These are phyloP conservation scores for Cyclotella choctawhatcheeana DNA, from an alignment of 108 stramenopile genomes.

Conservation along the genomic window DNA sequence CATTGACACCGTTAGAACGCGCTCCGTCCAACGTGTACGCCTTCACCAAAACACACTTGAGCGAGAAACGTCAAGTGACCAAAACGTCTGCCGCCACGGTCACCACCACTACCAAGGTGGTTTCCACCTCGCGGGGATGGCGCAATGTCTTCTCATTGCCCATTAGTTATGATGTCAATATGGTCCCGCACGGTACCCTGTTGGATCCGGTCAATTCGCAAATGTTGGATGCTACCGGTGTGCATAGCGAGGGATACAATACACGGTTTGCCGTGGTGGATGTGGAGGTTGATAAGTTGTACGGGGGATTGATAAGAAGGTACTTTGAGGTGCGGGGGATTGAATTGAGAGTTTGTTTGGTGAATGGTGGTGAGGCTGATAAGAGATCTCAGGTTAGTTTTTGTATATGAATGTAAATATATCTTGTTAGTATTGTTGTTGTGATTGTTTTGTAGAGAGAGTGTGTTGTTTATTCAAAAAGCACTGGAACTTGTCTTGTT, in stretches of 20 bases:
- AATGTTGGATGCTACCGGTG: constrained; percentile 80
- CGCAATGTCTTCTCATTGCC: constrained; percentile 87
- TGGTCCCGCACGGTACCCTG: constrained; percentile 82
- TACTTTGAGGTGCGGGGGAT: constrained; percentile 79
- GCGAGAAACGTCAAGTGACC: constrained; percentile 62
- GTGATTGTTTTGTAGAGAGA: too few species aligned
- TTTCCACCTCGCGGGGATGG: constrained; percentile 79
- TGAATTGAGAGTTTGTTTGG: constrained; percentile 62
- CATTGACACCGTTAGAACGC: constrained; percentile 77
- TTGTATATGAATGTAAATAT: neutral
- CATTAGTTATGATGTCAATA: constrained; percentile 90
- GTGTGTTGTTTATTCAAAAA: too few species aligned
- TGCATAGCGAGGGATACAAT: constrained; percentile 81
- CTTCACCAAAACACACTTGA: constrained; percentile 69
- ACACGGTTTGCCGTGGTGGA: constrained; percentile 88
- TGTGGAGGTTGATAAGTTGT: constrained; percentile 68
- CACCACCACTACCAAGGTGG: constrained; percentile 82
- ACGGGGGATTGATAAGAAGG: constrained; percentile 65
- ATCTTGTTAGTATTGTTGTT: neutral
- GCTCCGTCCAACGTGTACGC: constrained; percentile 86
- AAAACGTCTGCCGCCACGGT: constrained; percentile 70
- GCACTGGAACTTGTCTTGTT: too few species aligned
- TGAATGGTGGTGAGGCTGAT: constrained; percentile 83
- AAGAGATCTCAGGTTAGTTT: constrained; percentile 76
- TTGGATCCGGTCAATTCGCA: constrained; percentile 75